Evolutionary conservation across 164 flowering plant species (phyloP), one percentile per base, ranked within the genome.

Genomic region (Umbilicus rupestris): DNA sequence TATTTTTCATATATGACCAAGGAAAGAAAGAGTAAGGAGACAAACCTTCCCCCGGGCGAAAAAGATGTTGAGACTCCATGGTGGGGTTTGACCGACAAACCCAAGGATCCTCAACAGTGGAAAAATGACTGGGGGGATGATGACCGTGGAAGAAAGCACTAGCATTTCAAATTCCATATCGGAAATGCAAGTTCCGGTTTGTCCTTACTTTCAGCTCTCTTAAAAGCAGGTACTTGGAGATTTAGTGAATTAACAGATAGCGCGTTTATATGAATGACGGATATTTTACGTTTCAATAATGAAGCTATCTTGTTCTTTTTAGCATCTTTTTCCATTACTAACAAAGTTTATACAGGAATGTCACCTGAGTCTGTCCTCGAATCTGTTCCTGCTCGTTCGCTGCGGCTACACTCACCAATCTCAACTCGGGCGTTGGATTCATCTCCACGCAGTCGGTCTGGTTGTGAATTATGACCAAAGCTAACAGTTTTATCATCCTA

Each of bases 371-470:
- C 60, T 28, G 60, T 16, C 17, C 29, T 55, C 7, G 60, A 11
- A 55, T 4, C 26, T 19, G 65, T 30, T 65, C 16, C 26, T 19
- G 65, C 46, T 65, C 67, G 30, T 65, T 30, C n/a, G n/a, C n/a
- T n/a, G n/a, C n/a, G n/a, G n/a, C n/a, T n/a, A n/a, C n/a, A n/a
- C n/a, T n/a, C n/a, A n/a, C n/a, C n/a, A n/a, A n/a, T n/a, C n/a
- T n/a, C n/a, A n/a, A n/a, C n/a, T n/a, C n/a, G n/a, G n/a, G 60
- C 35, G 60, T 55, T 19, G 60, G 60, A 55, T 55, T 55, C 60
- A 55, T 55, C 33, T 28, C 28, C 17, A 28, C 60, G 33, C 5
- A 28, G 8, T 55, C 33, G 59, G 1, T 52, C 8, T 11, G 31
- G 31, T 22, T 15, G 1, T 17, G 20, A 46, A 28, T 11, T 24